A percentile compares a stretch with the other conserved stretches of the same genome.
Conservation (phyloP, 1,139 yeast genomes). For the Pichia sp. region DNA sequence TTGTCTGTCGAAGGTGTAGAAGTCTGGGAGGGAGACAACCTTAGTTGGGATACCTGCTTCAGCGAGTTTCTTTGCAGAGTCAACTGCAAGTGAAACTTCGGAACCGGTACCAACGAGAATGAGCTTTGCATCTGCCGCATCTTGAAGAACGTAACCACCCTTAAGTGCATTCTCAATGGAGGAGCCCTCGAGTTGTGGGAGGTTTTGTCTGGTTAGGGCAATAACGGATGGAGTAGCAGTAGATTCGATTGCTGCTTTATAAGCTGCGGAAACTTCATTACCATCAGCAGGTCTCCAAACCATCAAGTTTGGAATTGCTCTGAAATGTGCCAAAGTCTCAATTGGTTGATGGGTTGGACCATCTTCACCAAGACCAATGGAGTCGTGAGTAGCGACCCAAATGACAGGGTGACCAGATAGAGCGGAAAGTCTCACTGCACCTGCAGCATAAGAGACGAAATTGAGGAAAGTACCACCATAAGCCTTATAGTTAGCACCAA, state of each 20-base stretch:
- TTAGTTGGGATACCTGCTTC: conserved; percentile 59
- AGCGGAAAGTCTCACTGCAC: conserved; percentile 94
- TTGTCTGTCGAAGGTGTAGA: conserved; percentile 85
- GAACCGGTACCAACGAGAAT: conserved; percentile 92
- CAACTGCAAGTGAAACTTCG: conserved; percentile 81
- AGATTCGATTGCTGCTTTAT: conserved; percentile 68
- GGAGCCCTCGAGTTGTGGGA: conserved; percentile 95
- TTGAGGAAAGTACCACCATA: conserved; percentile 98
- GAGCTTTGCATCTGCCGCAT: conserved; percentile 59
- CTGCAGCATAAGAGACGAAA: conserved; percentile 96
- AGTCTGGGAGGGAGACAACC: conserved; percentile 92
- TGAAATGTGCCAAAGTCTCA: conserved; percentile 96
- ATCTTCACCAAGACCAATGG: conserved; percentile 99
- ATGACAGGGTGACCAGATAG: conserved; percentile 89
- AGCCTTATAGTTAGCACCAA: conserved; percentile 86
- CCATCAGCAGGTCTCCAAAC: conserved; percentile 99
- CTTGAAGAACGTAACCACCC: conserved; percentile 85
- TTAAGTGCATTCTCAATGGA: conserved; percentile 83
- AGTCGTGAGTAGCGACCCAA: conserved; percentile 99
- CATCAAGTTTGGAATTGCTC: conserved; percentile 91
- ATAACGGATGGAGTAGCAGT: conserved; percentile 78
- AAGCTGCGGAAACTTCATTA: conserved; percentile 97
- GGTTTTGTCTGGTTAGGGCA: conserved; percentile 95
- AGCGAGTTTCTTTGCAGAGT: conserved; percentile 66
- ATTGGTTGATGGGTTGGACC: conserved; percentile 99